A percentile compares a stretch with the other conserved stretches of the same genome.
Conservation (phyloP, 1,284 basidiomycete species). For the Microbotryum intermedium region DNA sequence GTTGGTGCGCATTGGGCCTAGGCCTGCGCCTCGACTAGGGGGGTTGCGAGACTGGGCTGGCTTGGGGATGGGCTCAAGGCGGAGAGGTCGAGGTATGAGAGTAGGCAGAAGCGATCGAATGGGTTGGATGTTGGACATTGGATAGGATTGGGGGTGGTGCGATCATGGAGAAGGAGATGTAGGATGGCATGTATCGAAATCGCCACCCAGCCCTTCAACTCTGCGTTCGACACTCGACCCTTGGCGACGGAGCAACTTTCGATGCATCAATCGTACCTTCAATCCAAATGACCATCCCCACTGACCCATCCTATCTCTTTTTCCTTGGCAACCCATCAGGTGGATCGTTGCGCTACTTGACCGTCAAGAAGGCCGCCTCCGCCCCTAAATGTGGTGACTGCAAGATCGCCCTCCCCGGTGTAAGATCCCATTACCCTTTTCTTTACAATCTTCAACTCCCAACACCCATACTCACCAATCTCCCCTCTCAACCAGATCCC, state of each 20-base stretch:
- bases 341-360: conserved; percentile 83
- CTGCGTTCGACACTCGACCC: too few species aligned
- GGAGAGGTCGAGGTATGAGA: too few species aligned
- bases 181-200: not conserved
- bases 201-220: too few species aligned
- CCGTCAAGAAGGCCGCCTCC: conserved; percentile 74
- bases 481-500: conserved; percentile 53
- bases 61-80: too few species aligned
- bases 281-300: not conserved
- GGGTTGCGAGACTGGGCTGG: too few species aligned
- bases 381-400: conserved; percentile 96
- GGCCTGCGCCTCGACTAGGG: too few species aligned
- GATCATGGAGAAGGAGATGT: not conserved
- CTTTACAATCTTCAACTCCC: not conserved
- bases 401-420: conserved; percentile 79
- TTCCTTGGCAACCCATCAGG: conserved; percentile 45
- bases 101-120: too few species aligned
- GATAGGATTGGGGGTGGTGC: too few species aligned
- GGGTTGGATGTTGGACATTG: too few species aligned
- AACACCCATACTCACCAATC: not conserved
- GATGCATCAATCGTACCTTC: too few species aligned
- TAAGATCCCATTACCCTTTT: conserved; percentile 46
- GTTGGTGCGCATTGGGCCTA: too few species aligned
- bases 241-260: too few species aligned
- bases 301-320: conserved; percentile 8